Evolutionary conservation across 1,284 basidiomycete species (phyloP), one percentile per base, ranked within the genome.

Genomic region (Puccinia horiana): DNA sequence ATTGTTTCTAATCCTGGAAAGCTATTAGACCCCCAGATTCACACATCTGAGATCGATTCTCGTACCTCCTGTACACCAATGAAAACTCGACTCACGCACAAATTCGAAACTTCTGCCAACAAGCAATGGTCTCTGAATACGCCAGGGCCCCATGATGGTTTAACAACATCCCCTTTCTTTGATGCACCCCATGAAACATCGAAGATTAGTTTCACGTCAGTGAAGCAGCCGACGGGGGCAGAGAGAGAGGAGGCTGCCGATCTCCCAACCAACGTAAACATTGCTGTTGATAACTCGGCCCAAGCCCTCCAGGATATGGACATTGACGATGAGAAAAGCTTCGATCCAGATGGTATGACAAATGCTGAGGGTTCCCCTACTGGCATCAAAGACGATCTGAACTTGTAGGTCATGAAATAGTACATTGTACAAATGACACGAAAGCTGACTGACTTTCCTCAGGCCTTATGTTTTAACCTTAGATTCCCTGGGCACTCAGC

Each of bases 1-100:
- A 91, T 99, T 84, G 95, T 99, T 84, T 92, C 92, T 87, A 92
- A 93, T 83, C 96, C 97, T 0, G 90, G 90, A 75, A 85, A 86
- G 2, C 85, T 88, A 11, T 84, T 89, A 29, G 74, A 83, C 23
- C 82, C 82, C 37, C 83, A 83, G 40, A 89, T 89, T 9, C 44
- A 26, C 29, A 6, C 40, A n/a, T 35, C 37, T 32, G 18, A 69
- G n/a, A 44, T 20, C 47, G 35, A 70, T 35, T 26, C 40, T 63
- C 14, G 35, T 26, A 6, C 44, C 76, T 42, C 75, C 69, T 42
- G 54, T 82, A 69, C 67, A 40, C 56, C 40, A 29, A 47, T 29
- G 78, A 74, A 52, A 56, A 37, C 63, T 76, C 75, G 40, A 4
- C 61, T 67, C 23, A 37, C 54, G 6, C 40, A 61, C 32, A 67